Percentiles rank a stretch among this genome's conserved stretches.
These are phyloP conservation scores for Raphanus raphanistrum DNA, from an alignment of 345 rosid species.

Conservation along the genomic window DNA sequence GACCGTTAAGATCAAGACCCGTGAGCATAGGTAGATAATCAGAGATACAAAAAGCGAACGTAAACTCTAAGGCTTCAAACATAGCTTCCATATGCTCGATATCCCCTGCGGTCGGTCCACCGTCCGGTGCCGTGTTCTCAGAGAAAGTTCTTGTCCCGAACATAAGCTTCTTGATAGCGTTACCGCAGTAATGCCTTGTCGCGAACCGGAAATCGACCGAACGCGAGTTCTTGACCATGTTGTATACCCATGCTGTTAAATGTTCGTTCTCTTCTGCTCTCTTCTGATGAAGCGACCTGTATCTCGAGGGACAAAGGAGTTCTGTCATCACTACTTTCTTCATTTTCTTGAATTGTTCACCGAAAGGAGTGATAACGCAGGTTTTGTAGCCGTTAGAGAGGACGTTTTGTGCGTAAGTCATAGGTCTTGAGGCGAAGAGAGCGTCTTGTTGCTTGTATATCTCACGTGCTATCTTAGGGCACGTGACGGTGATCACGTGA, in stretches of 20 bases:
- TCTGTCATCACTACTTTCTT: slow-evolving; percentile 42
- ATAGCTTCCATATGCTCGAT: slow-evolving; percentile 50
- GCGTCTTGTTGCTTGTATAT: slow-evolving; percentile 45
- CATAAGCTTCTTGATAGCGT: slow-evolving; percentile 44
- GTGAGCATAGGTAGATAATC: slow-evolving; percentile 50
- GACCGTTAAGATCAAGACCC: slow-evolving; percentile 45
- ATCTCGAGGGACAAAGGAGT: slow-evolving; percentile 43
- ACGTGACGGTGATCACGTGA: slow-evolving; percentile 45
- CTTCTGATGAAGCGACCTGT: slow-evolving; percentile 42
- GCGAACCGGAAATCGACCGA: slow-evolving; percentile 41
- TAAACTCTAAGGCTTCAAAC: slow-evolving; percentile 35
- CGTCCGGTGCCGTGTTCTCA: slow-evolving; percentile 34
- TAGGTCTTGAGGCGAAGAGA: slow-evolving; percentile 41
- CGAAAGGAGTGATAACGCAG: slow-evolving; percentile 31
- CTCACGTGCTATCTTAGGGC: slow-evolving; percentile 46
- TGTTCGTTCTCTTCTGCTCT: slow-evolving; percentile 47
- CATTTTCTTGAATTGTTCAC: slow-evolving; percentile 57
- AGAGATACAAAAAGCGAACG: slow-evolving; percentile 49
- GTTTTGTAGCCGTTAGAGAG: slow-evolving; percentile 36
- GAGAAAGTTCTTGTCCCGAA: slow-evolving; percentile 40
- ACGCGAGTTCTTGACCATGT: slow-evolving; percentile 34
- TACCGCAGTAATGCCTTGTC: slow-evolving; percentile 41
- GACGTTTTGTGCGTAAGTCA: slow-evolving; percentile 33
- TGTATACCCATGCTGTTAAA: slow-evolving; percentile 40
- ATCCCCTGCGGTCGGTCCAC: slow-evolving; percentile 47